phyloP scores from a whole-genome alignment of 1,284 basidiomycete genomes.

The Clitocybe nebularis region DNA sequence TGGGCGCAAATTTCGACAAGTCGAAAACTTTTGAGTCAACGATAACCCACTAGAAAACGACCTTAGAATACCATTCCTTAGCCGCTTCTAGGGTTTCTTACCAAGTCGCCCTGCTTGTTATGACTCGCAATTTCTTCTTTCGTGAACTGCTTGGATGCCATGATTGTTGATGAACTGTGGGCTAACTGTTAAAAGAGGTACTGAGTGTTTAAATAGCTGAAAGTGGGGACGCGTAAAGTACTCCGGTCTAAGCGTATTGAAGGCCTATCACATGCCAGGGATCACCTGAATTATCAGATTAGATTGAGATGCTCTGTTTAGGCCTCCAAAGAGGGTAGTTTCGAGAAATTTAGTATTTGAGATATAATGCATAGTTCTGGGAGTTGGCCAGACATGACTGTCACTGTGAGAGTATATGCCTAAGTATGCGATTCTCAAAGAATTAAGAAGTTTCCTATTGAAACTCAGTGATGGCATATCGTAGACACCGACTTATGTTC shows the following conservation, averaged over 20 bases:
- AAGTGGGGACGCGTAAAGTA: background rate
- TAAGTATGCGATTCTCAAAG: too few relatives aligned
- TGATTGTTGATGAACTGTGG: too few relatives aligned
- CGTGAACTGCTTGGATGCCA: slow-evolving; percentile 35
- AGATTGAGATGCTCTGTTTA: background rate
- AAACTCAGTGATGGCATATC: too few relatives aligned
- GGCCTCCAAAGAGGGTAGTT: background rate
- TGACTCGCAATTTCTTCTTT: slow-evolving; percentile 39
- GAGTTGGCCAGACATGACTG: too few relatives aligned
- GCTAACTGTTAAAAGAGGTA: background rate
- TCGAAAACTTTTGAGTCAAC: slow-evolving; percentile 84
- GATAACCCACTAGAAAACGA: slow-evolving; percentile 63
- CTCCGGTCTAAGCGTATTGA: background rate
- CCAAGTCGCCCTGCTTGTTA: slow-evolving; percentile 30
- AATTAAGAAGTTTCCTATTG: too few relatives aligned
- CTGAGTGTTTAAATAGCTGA: background rate
- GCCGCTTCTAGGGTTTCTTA: slow-evolving; percentile 15
- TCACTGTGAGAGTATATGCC: too few relatives aligned
- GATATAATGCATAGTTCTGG: too few relatives aligned
- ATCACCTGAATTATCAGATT: slow-evolving; percentile 1
- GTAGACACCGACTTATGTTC: too few relatives aligned
- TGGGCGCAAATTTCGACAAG: slow-evolving; percentile 68
- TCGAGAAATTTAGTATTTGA: background rate
- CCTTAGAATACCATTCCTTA: background rate
- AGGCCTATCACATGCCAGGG: background rate